A percentile compares a stretch with the other conserved stretches of the same genome.
Evolutionary conservation across 202 grass and related monocot genomes (phyloP).

Genomic region (Bolboschoenoplectus hybrid): DNA sequence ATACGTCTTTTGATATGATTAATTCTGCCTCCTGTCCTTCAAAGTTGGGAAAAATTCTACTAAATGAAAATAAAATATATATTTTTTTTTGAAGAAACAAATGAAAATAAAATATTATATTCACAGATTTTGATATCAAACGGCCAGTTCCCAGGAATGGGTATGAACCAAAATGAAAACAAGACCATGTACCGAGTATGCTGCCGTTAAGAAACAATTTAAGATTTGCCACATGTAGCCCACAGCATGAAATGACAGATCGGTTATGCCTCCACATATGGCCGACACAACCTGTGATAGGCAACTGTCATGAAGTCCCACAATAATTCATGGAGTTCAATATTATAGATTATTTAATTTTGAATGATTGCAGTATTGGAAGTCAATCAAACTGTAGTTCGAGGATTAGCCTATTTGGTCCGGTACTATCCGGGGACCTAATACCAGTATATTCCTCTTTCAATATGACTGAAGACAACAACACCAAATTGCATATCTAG

Average conservation of each 20-base stretch:
- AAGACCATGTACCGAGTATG: constrained; percentile 65
- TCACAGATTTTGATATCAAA: neutral
- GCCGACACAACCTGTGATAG: constrained; percentile 74
- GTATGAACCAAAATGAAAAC: neutral
- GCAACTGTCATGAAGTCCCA: neutral
- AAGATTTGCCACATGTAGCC: constrained; percentile 88
- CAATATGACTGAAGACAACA: constrained; percentile 5
- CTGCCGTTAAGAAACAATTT: constrained; percentile 91
- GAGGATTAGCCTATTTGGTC: neutral
- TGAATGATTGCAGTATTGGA: neutral
- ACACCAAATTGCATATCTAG: neutral
- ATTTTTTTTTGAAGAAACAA: neutral
- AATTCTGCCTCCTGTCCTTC: neutral
- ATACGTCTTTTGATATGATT: constrained; percentile 2
- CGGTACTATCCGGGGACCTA: neutral
- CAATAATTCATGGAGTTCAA: constrained; percentile 11
- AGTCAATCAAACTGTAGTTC: constrained; percentile 1
- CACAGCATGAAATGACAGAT: constrained; percentile 84
- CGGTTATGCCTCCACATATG: constrained; percentile 70
- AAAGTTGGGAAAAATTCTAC: neutral
- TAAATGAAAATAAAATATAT: neutral
- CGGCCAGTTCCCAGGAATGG: neutral
- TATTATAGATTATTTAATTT: neutral
- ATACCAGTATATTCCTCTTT: neutral
- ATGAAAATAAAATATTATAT: neutral